Percentiles rank a stretch among this genome's conserved stretches.
These are phyloP conservation scores for Trypanosoma grayi DNA, from an alignment of 208 protist species.

Conservation along the genomic window DNA sequence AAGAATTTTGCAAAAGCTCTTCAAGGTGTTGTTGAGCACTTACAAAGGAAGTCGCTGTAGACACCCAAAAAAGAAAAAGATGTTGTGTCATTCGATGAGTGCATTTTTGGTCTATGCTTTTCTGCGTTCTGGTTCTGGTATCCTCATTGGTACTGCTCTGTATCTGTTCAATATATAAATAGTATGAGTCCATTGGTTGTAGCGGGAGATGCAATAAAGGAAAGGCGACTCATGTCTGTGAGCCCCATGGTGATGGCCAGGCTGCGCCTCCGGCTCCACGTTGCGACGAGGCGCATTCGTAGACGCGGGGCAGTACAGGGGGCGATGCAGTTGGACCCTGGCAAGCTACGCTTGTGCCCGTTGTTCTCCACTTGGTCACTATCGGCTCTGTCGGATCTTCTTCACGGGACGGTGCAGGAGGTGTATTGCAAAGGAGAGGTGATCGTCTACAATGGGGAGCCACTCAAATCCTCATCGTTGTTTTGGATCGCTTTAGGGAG, in stretches of 20 bases:
- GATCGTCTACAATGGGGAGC: slow-evolving; percentile 49
- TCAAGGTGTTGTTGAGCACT: too few relatives aligned
- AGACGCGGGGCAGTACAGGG: neutral
- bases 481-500: slow-evolving; percentile 67
- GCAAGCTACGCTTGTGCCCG: slow-evolving; percentile 21
- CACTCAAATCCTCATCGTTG: slow-evolving; percentile 25
- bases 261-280: slow-evolving; percentile 3
- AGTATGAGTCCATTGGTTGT: too few relatives aligned
- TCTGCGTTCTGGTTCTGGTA: neutral
- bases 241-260: slow-evolving; percentile 3
- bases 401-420: slow-evolving; percentile 26
- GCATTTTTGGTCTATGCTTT: too few relatives aligned
- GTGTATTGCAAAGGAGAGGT: slow-evolving; percentile 29
- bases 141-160: neutral
- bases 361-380: slow-evolving; percentile 50
- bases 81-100: too few relatives aligned
- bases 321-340: slow-evolving; percentile 9
- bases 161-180: neutral
- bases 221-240: neutral
- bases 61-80: too few relatives aligned
- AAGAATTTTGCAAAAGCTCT: too few relatives aligned
- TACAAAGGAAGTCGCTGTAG: too few relatives aligned
- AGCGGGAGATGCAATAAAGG: neutral
- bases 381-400: slow-evolving; percentile 29
- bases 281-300: slow-evolving; percentile 7